phyloP scores from a whole-genome alignment of 2,329 filamentous ascomycete species.

The Helminthosporium solani region DNA sequence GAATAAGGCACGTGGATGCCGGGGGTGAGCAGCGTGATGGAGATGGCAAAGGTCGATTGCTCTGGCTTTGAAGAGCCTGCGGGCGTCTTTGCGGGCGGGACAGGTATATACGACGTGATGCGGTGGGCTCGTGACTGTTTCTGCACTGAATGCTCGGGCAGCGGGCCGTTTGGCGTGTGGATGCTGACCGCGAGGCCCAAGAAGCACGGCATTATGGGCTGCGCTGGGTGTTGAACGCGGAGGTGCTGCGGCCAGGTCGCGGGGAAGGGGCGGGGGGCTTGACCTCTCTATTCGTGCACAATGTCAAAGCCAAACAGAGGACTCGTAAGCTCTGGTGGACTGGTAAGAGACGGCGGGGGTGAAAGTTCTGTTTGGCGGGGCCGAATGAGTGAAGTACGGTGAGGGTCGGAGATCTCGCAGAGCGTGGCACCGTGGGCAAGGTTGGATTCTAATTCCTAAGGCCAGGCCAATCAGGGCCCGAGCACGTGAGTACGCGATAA shows the following conservation, averaged over 20 bases:
- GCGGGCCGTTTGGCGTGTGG: conserved; percentile 71
- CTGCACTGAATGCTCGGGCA: conserved; percentile 92
- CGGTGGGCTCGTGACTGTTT: conserved; percentile 87
- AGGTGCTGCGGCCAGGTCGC: conserved; percentile 20
- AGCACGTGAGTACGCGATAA: conserved; percentile 12
- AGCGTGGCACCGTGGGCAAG: conserved; percentile 2
- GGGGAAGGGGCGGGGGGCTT: conserved; percentile 16
- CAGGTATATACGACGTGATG: conserved; percentile 96
- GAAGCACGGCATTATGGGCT: conserved; percentile 79
- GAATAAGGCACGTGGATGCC: conserved; percentile 90
- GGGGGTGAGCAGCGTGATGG: conserved; percentile 90
- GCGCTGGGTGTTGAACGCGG: conserved; percentile 8
- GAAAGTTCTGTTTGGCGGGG: not conserved
- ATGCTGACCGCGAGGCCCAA: conserved; percentile 98
- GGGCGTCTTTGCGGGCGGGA: conserved; percentile 80
- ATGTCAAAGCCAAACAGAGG: conserved; percentile 1
- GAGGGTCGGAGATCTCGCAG: conserved; percentile 2
- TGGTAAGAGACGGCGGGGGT: not conserved
- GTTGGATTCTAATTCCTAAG: not conserved
- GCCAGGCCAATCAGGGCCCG: conserved; percentile 18
- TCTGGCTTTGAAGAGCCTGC: conserved; percentile 71
- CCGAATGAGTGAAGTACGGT: conserved; percentile 10
- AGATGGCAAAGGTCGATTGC: conserved; percentile 95
- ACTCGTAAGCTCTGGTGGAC: not conserved
- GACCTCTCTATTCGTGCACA: conserved; percentile 26